Base-by-base conservation (phyloP, 2,329 filamentous ascomycete genomes). In the Neofusicoccum kwambonambiense region DNA sequence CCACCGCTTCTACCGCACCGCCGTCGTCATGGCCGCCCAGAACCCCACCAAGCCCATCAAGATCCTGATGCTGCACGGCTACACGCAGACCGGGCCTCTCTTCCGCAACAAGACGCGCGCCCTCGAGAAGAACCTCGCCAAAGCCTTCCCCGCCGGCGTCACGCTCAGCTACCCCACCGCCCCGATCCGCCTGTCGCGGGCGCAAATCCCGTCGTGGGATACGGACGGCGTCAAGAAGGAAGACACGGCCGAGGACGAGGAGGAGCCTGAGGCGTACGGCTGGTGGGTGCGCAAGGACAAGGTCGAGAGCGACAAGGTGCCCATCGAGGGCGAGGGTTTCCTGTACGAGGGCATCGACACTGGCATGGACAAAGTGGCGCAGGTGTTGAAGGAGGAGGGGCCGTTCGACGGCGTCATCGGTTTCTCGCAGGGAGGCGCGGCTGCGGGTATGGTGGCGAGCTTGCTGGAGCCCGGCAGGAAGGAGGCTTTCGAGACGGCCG, bases 51-150 rank as follows among this genome's bases (percentile, higher is more conserved):
- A 70, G 13, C 74, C 76, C 39, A 75, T 84, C 66, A 79, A 79
- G 58, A 75, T 84, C 66, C 76, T 84, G 66, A 82, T 82, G 81
- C 78, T 84, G 12, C 82, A 84, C 71, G 90, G 94, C 77, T 97
- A 89, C 85, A 97, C 94, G 7, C 94, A 98, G 82, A 96, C 91
- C 34, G 93, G 93, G 3, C 78, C 89, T 3, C 82, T 93, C 68
- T 97, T 97, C 85, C 89, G 87, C 75, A 86, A 89, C 76, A 97
- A 97, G 81, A 96, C 92, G 51, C 91, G 92, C 76, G 92, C 92
- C 11, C 83, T 97, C 1, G 87, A 93, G 71, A 97, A 97, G 77
- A 82, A 89, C 62, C 85, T 97, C 65, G 77, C 82, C 67, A 97
- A 96, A 74, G 80, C 87, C 34, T 90, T 97, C 68, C 84, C 87